phyloP scores from a whole-genome alignment of 2,329 filamentous ascomycete species.

The Trichoderma arundinaceum region DNA sequence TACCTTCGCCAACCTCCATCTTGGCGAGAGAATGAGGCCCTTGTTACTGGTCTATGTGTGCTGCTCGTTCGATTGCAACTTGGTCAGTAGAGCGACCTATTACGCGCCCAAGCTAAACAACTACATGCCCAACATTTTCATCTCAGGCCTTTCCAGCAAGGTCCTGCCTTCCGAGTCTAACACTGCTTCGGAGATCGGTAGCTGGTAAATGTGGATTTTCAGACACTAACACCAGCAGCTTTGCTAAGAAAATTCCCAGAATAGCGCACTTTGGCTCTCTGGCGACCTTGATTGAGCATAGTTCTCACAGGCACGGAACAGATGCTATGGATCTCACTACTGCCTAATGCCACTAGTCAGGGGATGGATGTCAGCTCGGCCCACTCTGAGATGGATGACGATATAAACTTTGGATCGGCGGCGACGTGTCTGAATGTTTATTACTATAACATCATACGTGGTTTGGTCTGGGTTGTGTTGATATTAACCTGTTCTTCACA shows the following conservation, averaged over 20 bases:
- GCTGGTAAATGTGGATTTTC: background rate
- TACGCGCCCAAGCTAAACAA: no score
- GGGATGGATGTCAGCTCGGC: background rate
- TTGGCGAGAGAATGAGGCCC: no score
- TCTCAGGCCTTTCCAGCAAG: background rate
- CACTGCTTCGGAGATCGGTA: background rate
- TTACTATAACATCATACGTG: background rate
- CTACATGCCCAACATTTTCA: background rate
- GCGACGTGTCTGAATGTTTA: background rate
- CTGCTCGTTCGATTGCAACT: no score
- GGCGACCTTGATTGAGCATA: background rate
- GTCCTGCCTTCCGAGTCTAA: background rate
- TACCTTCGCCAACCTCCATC: no score
- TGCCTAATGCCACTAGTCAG: conserved; percentile 4
- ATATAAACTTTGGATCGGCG: background rate
- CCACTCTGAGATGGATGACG: conserved; percentile 1
- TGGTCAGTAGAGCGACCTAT: no score
- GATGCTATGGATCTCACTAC: background rate
- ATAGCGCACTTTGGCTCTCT: background rate
- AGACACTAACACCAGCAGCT: background rate
- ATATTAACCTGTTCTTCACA: no score
- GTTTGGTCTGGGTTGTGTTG: background rate
- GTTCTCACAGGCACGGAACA: background rate
- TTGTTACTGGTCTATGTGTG: no score
- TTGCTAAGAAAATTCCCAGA: background rate